Base-by-base conservation (phyloP, 768 basidiomycete genomes). In the Tricholoma terreum region DNA sequence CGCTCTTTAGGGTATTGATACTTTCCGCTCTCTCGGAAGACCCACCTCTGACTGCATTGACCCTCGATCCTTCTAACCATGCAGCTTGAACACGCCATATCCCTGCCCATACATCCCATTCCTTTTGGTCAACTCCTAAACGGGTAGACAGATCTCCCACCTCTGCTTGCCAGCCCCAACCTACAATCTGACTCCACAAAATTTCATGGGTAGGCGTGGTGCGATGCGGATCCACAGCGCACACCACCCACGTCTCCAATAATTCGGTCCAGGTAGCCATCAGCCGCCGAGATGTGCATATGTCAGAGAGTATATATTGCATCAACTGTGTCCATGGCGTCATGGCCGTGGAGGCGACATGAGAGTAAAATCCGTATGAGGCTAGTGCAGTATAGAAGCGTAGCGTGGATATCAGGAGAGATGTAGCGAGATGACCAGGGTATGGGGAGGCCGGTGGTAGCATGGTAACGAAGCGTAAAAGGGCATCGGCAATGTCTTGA, bases 151-250 rank as follows among this genome's bases (percentile, higher is more conserved):
- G 58, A 48, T 72, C 73, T n/a, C 80, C 65, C 7, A 86, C 63
- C 30, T 88, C 84, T 0, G 78, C 76, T 15, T 74, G 77, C 90
- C 93, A 96, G 0, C 78, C 84, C 85, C 89, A 90, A 2, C 83
- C 85, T n/a, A 77, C 72, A 9, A 96, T 76, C 65, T 94, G 92
- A 55, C 87, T 91, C 95, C 96, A 98, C 8, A 89, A 72, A 50
- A 98, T 84, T 53, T 91, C 92, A 70, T 98, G 96, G 7, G 77
- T 79, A 0, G 93, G 93, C 2, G 85, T 89, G 6, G 93, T 95
- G 54, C 80, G 77, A 67, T 98, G 96, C 6, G 96, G 95, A 65
- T 98, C 90, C n/a, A 84, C 81, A 0, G 94, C 92, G 62, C 92
- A 95, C 3, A 82, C 76, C 6, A 78, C 87, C 94, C 94, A 98